These are phyloP conservation scores for Boletus coffeatus DNA, from an alignment of 1,284 basidiomycete species.

Conservation along the genomic window DNA sequence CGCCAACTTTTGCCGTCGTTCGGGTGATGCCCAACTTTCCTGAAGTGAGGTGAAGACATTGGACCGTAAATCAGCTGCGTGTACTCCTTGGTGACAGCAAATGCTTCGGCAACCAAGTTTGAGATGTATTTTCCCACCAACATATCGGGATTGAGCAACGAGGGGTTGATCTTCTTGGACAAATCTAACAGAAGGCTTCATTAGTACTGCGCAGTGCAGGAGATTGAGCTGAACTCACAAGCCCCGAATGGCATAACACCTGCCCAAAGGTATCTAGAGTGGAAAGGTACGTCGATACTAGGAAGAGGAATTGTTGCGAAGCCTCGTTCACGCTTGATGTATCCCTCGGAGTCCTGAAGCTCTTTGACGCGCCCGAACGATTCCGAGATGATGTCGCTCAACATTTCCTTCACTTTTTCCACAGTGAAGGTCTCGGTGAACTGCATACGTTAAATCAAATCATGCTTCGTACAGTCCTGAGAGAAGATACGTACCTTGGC, in stretches of 20 bases:
- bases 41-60: slow-evolving; percentile 89
- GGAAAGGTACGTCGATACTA: slow-evolving; percentile 99
- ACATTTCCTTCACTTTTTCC: slow-evolving; percentile 90
- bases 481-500: slow-evolving; percentile 57
- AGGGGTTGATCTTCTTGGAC: slow-evolving; percentile 94
- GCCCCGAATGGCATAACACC: slow-evolving; percentile 97
- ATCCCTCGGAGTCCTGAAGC: slow-evolving; percentile 77
- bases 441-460: slow-evolving; percentile 34
- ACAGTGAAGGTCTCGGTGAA: slow-evolving; percentile 79
- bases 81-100: slow-evolving; percentile 87
- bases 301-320: slow-evolving; percentile 95
- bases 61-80: slow-evolving; percentile 94
- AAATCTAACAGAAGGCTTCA: slow-evolving; percentile 56
- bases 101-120: slow-evolving; percentile 93
- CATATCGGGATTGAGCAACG: slow-evolving; percentile 88
- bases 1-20: slow-evolving; percentile 88
- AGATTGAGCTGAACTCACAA: slow-evolving; percentile 44
- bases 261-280: slow-evolving; percentile 97
- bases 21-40: slow-evolving; percentile 79
- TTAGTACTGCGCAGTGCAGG: slow-evolving; percentile 16
- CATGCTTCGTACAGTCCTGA: not conserved
- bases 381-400: slow-evolving; percentile 84
- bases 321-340: slow-evolving; percentile 92
- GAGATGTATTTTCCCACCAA: slow-evolving; percentile 95
- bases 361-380: slow-evolving; percentile 78